A percentile compares a stretch with the other conserved stretches of the same genome.
Evolutionary conservation across 23 red algal genomes (phyloP).

Genomic region (Agarophyton chilense): DNA sequence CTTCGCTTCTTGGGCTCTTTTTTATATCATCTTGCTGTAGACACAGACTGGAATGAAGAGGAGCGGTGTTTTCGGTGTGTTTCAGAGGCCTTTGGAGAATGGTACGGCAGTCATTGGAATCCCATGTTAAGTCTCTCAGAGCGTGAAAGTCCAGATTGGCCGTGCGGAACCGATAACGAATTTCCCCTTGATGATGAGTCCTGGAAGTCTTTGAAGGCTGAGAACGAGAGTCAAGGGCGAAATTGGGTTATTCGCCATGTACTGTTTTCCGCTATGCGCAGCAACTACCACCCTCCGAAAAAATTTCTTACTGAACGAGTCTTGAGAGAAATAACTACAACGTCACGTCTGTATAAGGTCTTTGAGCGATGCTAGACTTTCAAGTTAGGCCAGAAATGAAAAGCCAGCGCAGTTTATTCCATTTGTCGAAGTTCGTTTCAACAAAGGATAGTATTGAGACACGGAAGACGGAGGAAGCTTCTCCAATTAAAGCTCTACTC

Average conservation of each 20-base stretch:
- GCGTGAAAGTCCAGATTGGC: background rate
- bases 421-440: too few relatives aligned
- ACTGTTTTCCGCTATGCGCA: slow-evolving; percentile 52
- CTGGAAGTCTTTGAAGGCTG: background rate
- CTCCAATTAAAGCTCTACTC: too few relatives aligned
- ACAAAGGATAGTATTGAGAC: too few relatives aligned
- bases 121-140: background rate
- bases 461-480: too few relatives aligned
- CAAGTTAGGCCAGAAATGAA: too few relatives aligned
- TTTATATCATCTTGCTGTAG: slow-evolving; percentile 57
- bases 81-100: slow-evolving; percentile 39
- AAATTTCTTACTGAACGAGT: slow-evolving; percentile 51
- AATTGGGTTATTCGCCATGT: slow-evolving; percentile 70
- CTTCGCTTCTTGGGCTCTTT: slow-evolving; percentile 32
- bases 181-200: background rate
- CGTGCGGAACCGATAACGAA: background rate
- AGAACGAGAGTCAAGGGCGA: background rate
- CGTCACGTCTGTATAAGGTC: slow-evolving; percentile 77
- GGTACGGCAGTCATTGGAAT: slow-evolving; percentile 65
- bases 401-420: too few relatives aligned
- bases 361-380: slow-evolving; percentile 97
- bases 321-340: slow-evolving; percentile 73
- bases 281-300: slow-evolving; percentile 65
- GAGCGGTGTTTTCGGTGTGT: slow-evolving; percentile 53
- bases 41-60: slow-evolving; percentile 64